These are phyloP conservation scores for Imleria badia DNA, from an alignment of 768 basidiomycete species.

Conservation along the genomic window DNA sequence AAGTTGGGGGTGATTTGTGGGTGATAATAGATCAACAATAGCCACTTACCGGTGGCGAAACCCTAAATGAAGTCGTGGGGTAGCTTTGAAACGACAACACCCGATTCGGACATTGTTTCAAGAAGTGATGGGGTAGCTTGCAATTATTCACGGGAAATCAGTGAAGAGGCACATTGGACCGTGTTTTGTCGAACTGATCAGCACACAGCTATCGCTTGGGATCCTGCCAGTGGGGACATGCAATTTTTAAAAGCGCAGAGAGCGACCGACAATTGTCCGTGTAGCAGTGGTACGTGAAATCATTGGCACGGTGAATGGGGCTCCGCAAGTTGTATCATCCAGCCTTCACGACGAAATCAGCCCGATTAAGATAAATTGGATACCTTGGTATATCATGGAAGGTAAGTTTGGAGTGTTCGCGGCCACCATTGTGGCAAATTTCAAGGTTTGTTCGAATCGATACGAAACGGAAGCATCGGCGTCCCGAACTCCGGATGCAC, in stretches of 20 bases:
- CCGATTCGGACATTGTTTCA: conserved; percentile 24
- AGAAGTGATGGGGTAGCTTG: not conserved
- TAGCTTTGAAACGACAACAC: conserved; percentile 42
- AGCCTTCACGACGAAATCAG: not conserved
- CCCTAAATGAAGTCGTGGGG: conserved; percentile 67
- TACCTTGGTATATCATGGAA: no score
- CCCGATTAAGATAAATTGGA: not conserved
- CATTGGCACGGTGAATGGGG: not conserved
- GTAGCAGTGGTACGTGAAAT: not conserved
- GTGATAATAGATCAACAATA: not conserved
- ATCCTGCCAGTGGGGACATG: conserved; percentile 30
- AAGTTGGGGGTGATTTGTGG: not conserved
- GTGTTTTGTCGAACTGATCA: no score
- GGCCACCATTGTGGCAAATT: no score
- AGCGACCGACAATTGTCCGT: conserved; percentile 51
- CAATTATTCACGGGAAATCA: not conserved
- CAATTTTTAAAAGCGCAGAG: conserved; percentile 28
- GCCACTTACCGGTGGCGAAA: conserved; percentile 62
- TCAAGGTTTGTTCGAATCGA: no score
- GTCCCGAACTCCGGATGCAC: not conserved
- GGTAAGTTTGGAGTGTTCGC: not conserved
- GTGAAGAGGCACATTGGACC: not conserved
- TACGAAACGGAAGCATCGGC: no score
- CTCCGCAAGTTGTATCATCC: not conserved
- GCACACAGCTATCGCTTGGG: not conserved